Base-by-base conservation (phyloP, 306 rosid species). In the Trifolium repens region DNA sequence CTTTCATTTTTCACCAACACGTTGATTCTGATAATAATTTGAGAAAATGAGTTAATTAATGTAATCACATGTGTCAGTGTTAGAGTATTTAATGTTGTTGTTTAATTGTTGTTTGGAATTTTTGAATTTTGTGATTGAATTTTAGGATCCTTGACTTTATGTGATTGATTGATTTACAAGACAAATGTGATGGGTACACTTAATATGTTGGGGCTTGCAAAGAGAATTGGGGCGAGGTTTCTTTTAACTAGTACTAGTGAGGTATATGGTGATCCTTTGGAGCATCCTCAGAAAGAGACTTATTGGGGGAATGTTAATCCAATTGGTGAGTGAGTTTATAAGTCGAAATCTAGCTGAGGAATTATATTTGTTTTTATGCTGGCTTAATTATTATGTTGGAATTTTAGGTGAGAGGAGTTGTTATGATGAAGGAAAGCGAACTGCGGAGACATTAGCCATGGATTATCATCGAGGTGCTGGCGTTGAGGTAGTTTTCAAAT, bases 241-340 rank as follows among this genome's bases (percentile, higher is more conserved):
- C 80, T 94, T 78, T 91, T 94, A 7, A 94, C 98, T 0, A 94
- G 98, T 77, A 94, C 98, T 1, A 94, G 97, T 80, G 98, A 94
- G 90, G 98, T 94, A 16, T 91, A 94, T 44, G 98, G 97, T 2
- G 98, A 94, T 79, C 98, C 98, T 0, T 82, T 94, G 65, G 93
- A 94, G 90, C 98, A 94, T 89, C 98, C 98, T 16, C 98, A 94
- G 86, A 91, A 89, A 80, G 98, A 94, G 82, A 94, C 97, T 37
- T 94, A 91, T 50, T 91, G 97, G 97, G 98, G 98, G 69, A 94
- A 94, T 88, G 98, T 94, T 12, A 94, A 94, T 84, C 98, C 96
- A 14, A 94, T 94, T 39, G 98, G 98, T 94, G 82, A 75, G 90
- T 44, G 62, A 17, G 79, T 42, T 76, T 19, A 35, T 74, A 27